phyloP scores from a whole-genome alignment of 1,284 basidiomycete species.

The Pseudozyma pruni region DNA sequence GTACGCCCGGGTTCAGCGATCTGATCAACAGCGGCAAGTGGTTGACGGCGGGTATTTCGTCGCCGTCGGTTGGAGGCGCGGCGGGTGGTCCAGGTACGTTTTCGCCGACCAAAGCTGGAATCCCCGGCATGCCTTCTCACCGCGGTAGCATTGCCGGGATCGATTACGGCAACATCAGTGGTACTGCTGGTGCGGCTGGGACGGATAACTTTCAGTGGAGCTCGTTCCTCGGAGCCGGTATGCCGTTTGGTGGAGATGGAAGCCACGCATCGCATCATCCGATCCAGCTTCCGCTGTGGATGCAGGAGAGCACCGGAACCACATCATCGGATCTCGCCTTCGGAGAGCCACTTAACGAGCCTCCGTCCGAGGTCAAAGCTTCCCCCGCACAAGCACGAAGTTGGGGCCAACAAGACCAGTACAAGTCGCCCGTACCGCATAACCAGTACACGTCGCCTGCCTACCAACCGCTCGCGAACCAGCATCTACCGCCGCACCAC shows the following conservation, averaged over 20 bases:
- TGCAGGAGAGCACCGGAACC: conserved; percentile 43
- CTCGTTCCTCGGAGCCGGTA: conserved; percentile 25
- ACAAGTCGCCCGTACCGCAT: conserved; percentile 38
- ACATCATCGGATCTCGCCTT: conserved; percentile 15
- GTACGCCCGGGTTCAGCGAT: conserved; percentile 30
- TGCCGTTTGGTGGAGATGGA: conserved; percentile 8
- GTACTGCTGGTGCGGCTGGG: conserved; percentile 1
- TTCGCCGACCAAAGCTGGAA: conserved; percentile 22
- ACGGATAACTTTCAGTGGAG: conserved; percentile 16
- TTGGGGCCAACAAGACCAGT: conserved; percentile 42
- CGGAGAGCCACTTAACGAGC: no score
- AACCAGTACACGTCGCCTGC: conserved; percentile 19
- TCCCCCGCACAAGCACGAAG: conserved; percentile 6
- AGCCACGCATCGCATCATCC: conserved; percentile 10
- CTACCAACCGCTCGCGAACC: conserved; percentile 17
- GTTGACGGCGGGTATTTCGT: conserved; percentile 28
- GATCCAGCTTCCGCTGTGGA: conserved; percentile 49
- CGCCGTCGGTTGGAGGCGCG: conserved; percentile 13
- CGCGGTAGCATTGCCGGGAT: conserved; percentile 20
- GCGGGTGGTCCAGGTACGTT: conserved; percentile 6
- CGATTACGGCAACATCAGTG: not conserved
- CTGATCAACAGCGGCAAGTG: conserved; percentile 23
- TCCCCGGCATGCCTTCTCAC: conserved; percentile 17
- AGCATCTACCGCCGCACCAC: not conserved
- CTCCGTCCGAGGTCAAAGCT: conserved; percentile 11